A percentile compares a stretch with the other conserved stretches of the same genome.
phyloP scores from a whole-genome alignment of 176 grass and related monocot genomes.

The Raddia guianensis region DNA sequence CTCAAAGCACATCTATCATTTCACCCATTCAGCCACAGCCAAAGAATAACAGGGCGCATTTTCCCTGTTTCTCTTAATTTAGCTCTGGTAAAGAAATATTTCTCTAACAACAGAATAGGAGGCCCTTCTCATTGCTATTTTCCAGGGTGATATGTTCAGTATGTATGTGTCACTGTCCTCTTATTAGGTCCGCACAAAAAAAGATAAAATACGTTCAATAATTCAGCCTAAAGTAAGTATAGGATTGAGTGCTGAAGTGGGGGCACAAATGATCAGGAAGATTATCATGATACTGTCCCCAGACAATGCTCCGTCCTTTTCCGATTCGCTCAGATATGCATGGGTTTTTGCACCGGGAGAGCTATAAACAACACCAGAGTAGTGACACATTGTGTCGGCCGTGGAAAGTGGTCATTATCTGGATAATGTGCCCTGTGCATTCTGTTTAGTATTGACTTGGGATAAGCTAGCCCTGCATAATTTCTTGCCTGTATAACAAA shows the following conservation, averaged over 20 bases:
- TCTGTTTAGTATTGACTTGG: not conserved
- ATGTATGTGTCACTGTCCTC: not conserved
- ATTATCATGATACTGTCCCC: constrained; percentile 34
- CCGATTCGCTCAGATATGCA: constrained; percentile 35
- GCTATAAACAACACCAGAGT: not conserved
- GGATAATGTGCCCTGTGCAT: not conserved
- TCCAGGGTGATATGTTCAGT: not conserved
- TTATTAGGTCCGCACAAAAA: constrained; percentile 10
- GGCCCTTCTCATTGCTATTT: not conserved
- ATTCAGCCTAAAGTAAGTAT: constrained; percentile 28
- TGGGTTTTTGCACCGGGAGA: not conserved
- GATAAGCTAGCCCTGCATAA: not conserved
- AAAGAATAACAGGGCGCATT: no score
- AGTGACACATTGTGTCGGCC: not conserved
- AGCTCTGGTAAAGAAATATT: not conserved
- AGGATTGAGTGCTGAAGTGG: not conserved
- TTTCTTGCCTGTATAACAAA: not conserved
- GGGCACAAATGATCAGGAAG: not conserved
- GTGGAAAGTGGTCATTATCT: constrained; percentile 41
- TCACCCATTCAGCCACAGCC: no score
- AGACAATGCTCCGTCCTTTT: constrained; percentile 22
- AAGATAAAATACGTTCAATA: constrained; percentile 7
- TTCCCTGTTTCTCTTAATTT: no score
- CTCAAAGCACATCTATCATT: no score
- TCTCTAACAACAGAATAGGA: not conserved